Percentiles rank a stretch among this genome's conserved stretches.
These are phyloP conservation scores for Pythium brachiatum DNA, from an alignment of 352 stramenopile species.

Conservation along the genomic window DNA sequence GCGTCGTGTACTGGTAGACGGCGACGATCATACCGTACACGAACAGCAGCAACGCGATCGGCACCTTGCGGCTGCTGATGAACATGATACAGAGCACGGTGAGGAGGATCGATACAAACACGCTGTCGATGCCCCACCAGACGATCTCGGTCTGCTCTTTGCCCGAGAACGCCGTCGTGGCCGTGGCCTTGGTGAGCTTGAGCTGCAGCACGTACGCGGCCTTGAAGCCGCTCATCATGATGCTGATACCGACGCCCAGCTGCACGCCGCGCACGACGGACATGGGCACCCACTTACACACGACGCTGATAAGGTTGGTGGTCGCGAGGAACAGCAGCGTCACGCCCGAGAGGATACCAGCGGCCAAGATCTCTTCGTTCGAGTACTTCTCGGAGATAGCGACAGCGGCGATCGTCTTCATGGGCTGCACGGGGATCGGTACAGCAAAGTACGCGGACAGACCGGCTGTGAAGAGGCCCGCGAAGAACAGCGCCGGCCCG, in stretches of 20 bases:
- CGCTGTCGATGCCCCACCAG: constrained; percentile 67
- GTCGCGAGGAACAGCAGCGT: constrained; percentile 71
- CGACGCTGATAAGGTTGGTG: constrained; percentile 89
- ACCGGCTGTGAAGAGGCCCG: constrained; percentile 85
- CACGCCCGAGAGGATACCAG: constrained; percentile 81
- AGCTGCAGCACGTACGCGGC: constrained; percentile 49
- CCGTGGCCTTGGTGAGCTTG: constrained; percentile 29
- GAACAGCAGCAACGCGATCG: constrained; percentile 64
- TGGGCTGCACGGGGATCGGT: constrained; percentile 94
- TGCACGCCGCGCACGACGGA: constrained; percentile 90
- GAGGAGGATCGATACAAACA: constrained; percentile 67
- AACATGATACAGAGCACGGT: constrained; percentile 73
- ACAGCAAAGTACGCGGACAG: constrained; percentile 88
- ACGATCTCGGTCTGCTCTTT: constrained; percentile 29
- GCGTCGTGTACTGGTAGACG: constrained; percentile 50
- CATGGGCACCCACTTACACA: constrained; percentile 87
- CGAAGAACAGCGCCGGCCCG: constrained; percentile 90
- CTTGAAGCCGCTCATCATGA: constrained; percentile 85
- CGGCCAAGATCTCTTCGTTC: constrained; percentile 76
- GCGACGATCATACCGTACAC: constrained; percentile 67
- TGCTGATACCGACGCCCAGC: constrained; percentile 86
- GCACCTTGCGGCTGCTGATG: constrained; percentile 54
- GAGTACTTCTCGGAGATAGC: constrained; percentile 83
- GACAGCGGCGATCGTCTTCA: constrained; percentile 93
- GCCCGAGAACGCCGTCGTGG: constrained; percentile 27